Evolutionary conservation across 2,329 filamentous ascomycete species (phyloP).

Genomic region (Colletotrichum lupini): DNA sequence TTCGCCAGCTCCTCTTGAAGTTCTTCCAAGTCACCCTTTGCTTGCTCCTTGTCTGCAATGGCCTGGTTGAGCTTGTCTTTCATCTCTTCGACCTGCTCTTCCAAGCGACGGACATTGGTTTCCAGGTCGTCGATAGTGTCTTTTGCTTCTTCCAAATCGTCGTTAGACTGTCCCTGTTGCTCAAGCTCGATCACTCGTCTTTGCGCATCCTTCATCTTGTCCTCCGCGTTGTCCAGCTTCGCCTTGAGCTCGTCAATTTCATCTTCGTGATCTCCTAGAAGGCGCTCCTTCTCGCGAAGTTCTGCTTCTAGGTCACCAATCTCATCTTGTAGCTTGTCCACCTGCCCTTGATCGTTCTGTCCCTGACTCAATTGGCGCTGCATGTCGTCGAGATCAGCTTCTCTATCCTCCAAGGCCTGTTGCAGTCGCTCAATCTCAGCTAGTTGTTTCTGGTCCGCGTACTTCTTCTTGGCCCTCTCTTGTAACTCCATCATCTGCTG

Average conservation of each 20-base stretch:
- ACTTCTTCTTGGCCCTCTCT: slow-evolving; percentile 81
- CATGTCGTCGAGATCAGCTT: slow-evolving; percentile 70
- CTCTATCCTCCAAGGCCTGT: slow-evolving; percentile 66
- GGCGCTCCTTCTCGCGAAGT: slow-evolving; percentile 78
- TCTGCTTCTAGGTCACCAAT: slow-evolving; percentile 82
- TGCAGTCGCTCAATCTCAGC: slow-evolving; percentile 69
- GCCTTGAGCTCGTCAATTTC: slow-evolving; percentile 75
- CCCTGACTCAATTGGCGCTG: slow-evolving; percentile 68
- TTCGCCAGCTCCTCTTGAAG: slow-evolving; percentile 83
- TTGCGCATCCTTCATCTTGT: slow-evolving; percentile 67
- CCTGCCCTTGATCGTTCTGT: slow-evolving; percentile 66
- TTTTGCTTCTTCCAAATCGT: slow-evolving; percentile 66
- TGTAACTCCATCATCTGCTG: slow-evolving; percentile 85
- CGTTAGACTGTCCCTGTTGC: slow-evolving; percentile 61
- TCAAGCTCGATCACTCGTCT: slow-evolving; percentile 66
- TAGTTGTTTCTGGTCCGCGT: slow-evolving; percentile 76
- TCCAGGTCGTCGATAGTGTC: slow-evolving; percentile 71
- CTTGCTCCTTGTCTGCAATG: slow-evolving; percentile 63
- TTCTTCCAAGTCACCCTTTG: slow-evolving; percentile 70
- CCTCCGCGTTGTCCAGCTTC: slow-evolving; percentile 62
- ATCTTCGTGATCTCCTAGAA: slow-evolving; percentile 80
- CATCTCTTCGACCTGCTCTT: slow-evolving; percentile 65
- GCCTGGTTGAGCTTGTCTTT: slow-evolving; percentile 67
- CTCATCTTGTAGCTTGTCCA: slow-evolving; percentile 77
- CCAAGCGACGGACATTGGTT: slow-evolving; percentile 61